phyloP scores from a whole-genome alignment of 371 early-diverging fungal genomes.

The Apophysomyces sp. region DNA sequence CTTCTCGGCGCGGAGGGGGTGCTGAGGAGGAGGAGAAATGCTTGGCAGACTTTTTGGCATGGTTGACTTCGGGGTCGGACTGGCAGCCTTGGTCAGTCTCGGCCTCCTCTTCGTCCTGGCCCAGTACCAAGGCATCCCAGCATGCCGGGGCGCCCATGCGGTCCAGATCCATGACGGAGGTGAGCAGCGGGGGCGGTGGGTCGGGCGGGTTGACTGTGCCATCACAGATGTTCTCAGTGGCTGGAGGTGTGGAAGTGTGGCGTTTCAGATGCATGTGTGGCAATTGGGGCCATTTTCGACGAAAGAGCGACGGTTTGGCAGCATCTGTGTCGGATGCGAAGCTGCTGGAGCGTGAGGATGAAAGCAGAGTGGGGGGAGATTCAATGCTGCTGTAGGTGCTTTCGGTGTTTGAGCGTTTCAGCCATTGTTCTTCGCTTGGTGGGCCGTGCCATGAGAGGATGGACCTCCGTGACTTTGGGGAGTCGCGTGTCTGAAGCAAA shows the following conservation, averaged over 20 bases:
- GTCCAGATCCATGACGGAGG: neutral
- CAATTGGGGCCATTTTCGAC: neutral
- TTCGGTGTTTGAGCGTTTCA: neutral
- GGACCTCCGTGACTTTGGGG: neutral
- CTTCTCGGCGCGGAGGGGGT: neutral
- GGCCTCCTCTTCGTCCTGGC: neutral
- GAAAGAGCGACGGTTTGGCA: neutral
- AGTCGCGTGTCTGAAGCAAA: neutral
- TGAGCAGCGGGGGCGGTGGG: slow-evolving; percentile 7
- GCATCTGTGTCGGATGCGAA: neutral
- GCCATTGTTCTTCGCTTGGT: neutral
- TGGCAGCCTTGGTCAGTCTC: neutral
- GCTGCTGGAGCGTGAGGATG: neutral
- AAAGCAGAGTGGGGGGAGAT: neutral
- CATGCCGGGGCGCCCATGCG: neutral
- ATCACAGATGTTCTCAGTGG: neutral
- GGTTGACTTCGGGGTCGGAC: neutral
- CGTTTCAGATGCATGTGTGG: neutral
- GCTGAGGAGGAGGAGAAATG: neutral
- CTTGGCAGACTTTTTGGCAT: neutral
- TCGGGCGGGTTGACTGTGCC: slow-evolving; percentile 10
- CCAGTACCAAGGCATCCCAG: neutral
- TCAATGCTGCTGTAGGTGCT: neutral
- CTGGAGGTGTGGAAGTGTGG: neutral
- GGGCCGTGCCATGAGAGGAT: neutral